Evolutionary conservation across 805 yeast species (phyloP), one percentile per base, ranked within the genome.

Genomic region (Tetrapisispora taiwanensis): DNA sequence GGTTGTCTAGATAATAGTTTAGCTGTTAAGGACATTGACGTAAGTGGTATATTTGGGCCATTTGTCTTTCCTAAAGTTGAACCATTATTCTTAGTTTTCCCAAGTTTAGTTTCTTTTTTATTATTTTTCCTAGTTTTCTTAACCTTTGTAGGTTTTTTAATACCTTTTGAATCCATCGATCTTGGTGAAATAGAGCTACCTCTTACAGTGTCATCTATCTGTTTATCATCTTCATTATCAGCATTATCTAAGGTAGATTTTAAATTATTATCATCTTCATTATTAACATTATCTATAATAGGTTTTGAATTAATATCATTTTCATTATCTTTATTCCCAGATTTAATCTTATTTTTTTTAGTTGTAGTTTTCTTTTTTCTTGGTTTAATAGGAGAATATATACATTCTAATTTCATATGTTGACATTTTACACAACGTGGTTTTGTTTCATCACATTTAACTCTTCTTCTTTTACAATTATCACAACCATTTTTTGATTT

Each of bases 401-500:
- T 74, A 65, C 97, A 89, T 22, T 75, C 80, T 31, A 89, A 70
- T 22, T 84, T 81, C 79, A 89, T 76, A 49, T 88, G 79, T 41
- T 70, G 65, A 65, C 97, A 89, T 63, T 87, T 87, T 22, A 69
- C 68, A 61, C 97, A 89, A 9, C 68, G 58, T 0, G 97, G 97
- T 47, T 79, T 82, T 1, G 69, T 67, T 62, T 90, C 97, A 61
- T 89, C 97, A 69, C 97, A 89, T 59, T 89, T 89, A 34, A 90
- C 96, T 39, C 97, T 70, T 53, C 97, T 74, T 49, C 77, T 74
- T 58, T 89, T 89, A 64, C 97, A 89, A 2, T 94, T 84, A 34
- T 79, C 75, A 65, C 97, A 89, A 0, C 97, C 97, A 45, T 76
- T 76, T 47, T 95, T 75, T 35, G 95, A 84, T 65, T 90, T 90